Evolutionary conservation across 805 yeast species (phyloP).

Genomic region (Teunomyces panamensis): DNA sequence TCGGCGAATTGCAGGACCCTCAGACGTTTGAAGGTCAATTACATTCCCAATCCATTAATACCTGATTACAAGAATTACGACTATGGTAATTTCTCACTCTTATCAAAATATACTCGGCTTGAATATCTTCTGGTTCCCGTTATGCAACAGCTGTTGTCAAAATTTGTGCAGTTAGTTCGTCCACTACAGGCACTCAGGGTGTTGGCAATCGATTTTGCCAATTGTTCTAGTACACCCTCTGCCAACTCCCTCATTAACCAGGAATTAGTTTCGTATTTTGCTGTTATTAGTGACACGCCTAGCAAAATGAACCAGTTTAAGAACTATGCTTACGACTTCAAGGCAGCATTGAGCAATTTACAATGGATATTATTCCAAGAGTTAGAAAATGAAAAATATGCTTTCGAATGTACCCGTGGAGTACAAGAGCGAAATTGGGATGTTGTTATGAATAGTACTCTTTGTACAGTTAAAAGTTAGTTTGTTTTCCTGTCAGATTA

Average conservation of each 20-base stretch:
- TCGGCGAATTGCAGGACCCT: neutral
- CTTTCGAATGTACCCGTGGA: neutral
- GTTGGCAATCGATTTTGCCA: constrained; percentile 1
- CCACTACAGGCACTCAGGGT: neutral
- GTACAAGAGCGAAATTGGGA: neutral
- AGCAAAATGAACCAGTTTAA: neutral
- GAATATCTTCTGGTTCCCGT: constrained; percentile 7
- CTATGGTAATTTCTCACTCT: neutral
- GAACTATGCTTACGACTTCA: constrained; percentile 4
- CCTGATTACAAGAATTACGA: neutral
- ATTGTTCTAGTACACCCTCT: neutral
- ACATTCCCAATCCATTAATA: neutral
- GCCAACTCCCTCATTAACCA: constrained; percentile 1
- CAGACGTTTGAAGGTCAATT: neutral
- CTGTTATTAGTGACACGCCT: neutral
- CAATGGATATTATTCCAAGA: constrained; percentile 2
- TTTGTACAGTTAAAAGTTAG: neutral
- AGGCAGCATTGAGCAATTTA: neutral
- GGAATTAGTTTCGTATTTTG: neutral
- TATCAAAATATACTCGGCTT: neutral
- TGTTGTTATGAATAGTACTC: neutral
- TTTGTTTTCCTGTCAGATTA: neutral
- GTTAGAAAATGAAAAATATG: neutral
- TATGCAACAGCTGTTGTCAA: constrained; percentile 3
- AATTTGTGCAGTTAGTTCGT: neutral